A percentile compares a stretch with the other conserved stretches of the same genome.
Conservation (phyloP, 169 alveolate species). For the Plasmodium malariae region DNA sequence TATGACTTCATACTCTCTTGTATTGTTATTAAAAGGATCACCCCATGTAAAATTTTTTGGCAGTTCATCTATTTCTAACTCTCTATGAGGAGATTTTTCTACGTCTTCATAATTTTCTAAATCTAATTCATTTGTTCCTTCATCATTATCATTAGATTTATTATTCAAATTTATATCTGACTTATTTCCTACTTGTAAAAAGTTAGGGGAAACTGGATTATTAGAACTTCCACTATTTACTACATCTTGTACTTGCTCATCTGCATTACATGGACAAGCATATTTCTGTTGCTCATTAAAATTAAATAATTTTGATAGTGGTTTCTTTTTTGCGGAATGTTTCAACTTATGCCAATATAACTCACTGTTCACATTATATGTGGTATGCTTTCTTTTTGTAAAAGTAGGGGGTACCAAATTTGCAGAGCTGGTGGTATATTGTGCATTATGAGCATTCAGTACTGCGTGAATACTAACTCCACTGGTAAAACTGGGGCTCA, state of each 20-base stretch:
- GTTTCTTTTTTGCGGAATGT: conserved; percentile 48
- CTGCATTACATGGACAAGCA: conserved; percentile 62
- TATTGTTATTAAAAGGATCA: conserved; percentile 84
- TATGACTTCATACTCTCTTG: conserved; percentile 73
- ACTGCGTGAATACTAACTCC: not conserved
- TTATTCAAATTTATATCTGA: not conserved
- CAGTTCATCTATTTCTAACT: conserved; percentile 70
- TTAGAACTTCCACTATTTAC: conserved; percentile 16
- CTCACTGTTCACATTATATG: conserved; percentile 20
- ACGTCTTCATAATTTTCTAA: conserved; percentile 46
- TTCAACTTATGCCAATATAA: conserved; percentile 69
- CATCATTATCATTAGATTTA: not conserved
- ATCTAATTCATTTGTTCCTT: conserved; percentile 41
- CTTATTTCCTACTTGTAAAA: conserved; percentile 10
- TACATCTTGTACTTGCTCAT: conserved; percentile 24
- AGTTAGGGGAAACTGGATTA: conserved; percentile 41
- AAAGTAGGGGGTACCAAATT: not conserved
- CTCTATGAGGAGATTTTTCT: conserved; percentile 20
- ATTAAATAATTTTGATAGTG: not conserved
- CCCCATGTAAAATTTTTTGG: conserved; percentile 87
- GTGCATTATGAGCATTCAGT: not conserved
- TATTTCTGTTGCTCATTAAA: conserved; percentile 19
- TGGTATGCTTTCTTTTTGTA: not conserved
- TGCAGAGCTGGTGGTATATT: not conserved
- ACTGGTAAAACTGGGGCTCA: not conserved